Base-by-base conservation (phyloP, 768 basidiomycete species). In the Podaxis sp. region DNA sequence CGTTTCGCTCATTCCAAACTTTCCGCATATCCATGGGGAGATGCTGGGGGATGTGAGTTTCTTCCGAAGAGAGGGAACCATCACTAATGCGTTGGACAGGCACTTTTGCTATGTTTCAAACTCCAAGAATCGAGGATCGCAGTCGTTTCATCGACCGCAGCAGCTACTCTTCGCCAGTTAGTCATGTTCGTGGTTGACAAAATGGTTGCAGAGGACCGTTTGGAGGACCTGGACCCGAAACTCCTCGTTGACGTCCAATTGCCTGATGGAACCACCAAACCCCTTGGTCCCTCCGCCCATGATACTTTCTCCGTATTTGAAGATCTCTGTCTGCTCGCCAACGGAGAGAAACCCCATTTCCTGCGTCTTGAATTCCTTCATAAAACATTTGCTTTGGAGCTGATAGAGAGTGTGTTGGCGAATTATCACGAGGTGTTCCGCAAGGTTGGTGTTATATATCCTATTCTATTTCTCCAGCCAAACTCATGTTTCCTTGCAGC, bases 171-270 rank as follows among this genome's bases (percentile, higher is more conserved):
- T 3, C 89, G 96, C 2, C 96, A 99, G 72, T 82, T 98, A 1
- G 93, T 99, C 50, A 98, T 99, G 96, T 93, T 98, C 67, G 89
- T 98, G 17, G 92, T 98, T 49, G 97, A 99, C 76, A 95, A 96
- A 71, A 91, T 98, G 74, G 85, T 88, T 1, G 82, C 85, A 17
- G 93, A 95, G 70, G 91, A 95, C 71, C 76, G 78, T 4, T 52
- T 74, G 6, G 82, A 80, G 22, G 71, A 74, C 33, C 65, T 76
- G 20, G 71, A 75, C 30, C 30, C 72, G 4, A 67, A 73, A 6
- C 67, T 75, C 11, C 66, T 77, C 20, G 68, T 75, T n/a, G 78
- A 83, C 13, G 80, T 86, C 0, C 72, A 73, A 0, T 82, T 94
- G 13, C 90, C 93, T 1, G 84, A 93, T 64, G 93, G 90, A 4